Conservation (phyloP, 768 basidiomycete species). For the Mycena filopes region DNA sequence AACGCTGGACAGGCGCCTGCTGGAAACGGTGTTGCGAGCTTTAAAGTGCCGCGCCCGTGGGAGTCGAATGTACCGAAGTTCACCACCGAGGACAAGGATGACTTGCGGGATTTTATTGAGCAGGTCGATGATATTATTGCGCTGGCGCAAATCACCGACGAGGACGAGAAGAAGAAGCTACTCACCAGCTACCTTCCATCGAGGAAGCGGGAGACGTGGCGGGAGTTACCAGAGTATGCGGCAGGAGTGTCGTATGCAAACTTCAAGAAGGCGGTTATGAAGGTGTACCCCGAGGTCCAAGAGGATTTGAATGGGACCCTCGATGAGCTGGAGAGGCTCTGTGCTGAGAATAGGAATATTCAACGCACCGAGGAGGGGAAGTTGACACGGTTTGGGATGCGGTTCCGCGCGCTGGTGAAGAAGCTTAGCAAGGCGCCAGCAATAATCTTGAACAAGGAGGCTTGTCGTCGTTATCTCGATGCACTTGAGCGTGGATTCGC, state of each 20-base stretch:
- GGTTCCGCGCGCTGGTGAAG: constrained; percentile 8
- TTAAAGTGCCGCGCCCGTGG: constrained; percentile 25
- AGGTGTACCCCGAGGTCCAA: constrained; percentile 19
- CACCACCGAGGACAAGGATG: constrained; percentile 21
- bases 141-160: constrained; percentile 8
- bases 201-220: constrained; percentile 1
- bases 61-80: constrained; percentile 25
- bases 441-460: constrained; percentile 25
- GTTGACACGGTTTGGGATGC: constrained; percentile 16
- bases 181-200: constrained; percentile 16
- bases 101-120: constrained; percentile 20
- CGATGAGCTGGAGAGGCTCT: constrained; percentile 12
- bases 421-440: constrained; percentile 18
- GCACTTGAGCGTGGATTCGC: constrained; percentile 23
- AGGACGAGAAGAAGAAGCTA: constrained; percentile 15
- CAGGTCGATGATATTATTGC: constrained; percentile 21
- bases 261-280: constrained; percentile 20
- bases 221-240: not conserved
- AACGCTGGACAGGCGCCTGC: constrained; percentile 5
- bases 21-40: constrained; percentile 14
- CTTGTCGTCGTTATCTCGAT: constrained; percentile 19
- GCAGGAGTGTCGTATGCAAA: not conserved
- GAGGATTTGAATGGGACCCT: constrained; percentile 19
- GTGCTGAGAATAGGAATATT: constrained; percentile 6
- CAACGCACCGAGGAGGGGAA: constrained; percentile 10